Evolutionary conservation across 129 eudicot species (phyloP), one percentile per base, ranked within the genome.

Genomic region (sunflower (Helianthus annuus)): DNA sequence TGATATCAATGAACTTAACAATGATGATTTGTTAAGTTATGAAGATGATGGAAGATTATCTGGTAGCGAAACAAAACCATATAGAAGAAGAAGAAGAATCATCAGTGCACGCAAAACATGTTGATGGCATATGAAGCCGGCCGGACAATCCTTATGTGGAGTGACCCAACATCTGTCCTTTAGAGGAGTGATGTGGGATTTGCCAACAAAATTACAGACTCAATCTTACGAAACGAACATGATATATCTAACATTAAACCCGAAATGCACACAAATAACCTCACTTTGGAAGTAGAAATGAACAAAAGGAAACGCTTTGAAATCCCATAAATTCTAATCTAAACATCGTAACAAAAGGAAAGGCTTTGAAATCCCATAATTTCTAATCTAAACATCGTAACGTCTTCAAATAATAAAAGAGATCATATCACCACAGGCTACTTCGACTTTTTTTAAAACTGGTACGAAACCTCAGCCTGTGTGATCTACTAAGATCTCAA

Each of bases 371-470:
- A 70, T 39, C 59, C 66, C 68, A 45, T 49, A 53, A 61, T 29
- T 10, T 54, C n/a, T 46, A 19, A 29, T 64, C 77, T 54, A 71
- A 71, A 54, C 56, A 62, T 38, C 55, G 6, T 10, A 27, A 42
- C 10, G 46, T 38, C 29, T 62, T 44, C 7, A 36, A 45, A 45
- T 29, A 71, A 78, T 71, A 15, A 64, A 36, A 45, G 59, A 61
- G 17, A 78, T 55, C 42, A 27, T 16, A n/a, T 64, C 68, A 44
- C 34, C 58, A 71, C 68, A 71, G 54, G 73, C 68, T 46, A 70
- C 77, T 78, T 64, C 49, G 68, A 78, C 72, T 62, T 64, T 42
- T 42, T 51, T 6, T 64, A 78, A 71, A 29, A 45, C 45, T 51
- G 1, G 53, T 76, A 46, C 69, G 67, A 70, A 64, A 63, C 66